A percentile compares a stretch with the other conserved stretches of the same genome.
phyloP scores from a whole-genome alignment of 257 asterid species.

The Fraxinus americana region DNA sequence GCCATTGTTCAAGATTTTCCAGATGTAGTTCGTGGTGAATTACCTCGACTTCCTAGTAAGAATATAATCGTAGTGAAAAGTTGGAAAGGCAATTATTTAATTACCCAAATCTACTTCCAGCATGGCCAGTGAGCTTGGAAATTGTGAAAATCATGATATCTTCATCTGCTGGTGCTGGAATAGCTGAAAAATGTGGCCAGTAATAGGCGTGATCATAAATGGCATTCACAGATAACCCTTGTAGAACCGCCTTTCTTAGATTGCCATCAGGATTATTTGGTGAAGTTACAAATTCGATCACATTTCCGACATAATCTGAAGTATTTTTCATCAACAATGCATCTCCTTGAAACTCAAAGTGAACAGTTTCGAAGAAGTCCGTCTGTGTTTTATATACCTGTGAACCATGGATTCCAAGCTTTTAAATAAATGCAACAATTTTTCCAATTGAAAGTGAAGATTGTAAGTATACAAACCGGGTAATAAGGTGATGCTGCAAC shows the following conservation, averaged over 20 bases:
- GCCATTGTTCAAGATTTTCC: neutral
- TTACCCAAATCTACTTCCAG: slow-evolving; percentile 85
- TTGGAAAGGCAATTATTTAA: neutral
- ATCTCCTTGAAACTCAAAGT: slow-evolving; percentile 50
- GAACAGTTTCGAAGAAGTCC: slow-evolving; percentile 27
- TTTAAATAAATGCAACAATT: neutral
- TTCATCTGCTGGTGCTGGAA: slow-evolving; percentile 63
- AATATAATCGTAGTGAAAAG: too few relatives aligned
- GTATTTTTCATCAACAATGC: slow-evolving; percentile 34
- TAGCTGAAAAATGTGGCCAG: slow-evolving; percentile 81
- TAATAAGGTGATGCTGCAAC: slow-evolving; percentile 59
- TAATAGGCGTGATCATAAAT: slow-evolving; percentile 73
- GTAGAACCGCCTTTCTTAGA: slow-evolving; percentile 40
- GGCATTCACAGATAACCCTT: slow-evolving; percentile 36
- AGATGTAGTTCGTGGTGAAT: neutral
- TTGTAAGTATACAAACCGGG: slow-evolving; percentile 36
- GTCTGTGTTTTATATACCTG: slow-evolving; percentile 62
- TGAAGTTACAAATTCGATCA: slow-evolving; percentile 72
- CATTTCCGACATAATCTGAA: slow-evolving; percentile 27
- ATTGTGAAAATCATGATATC: slow-evolving; percentile 70
- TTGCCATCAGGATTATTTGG: slow-evolving; percentile 77
- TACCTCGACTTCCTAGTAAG: neutral
- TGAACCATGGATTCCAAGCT: neutral
- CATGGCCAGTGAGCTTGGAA: slow-evolving; percentile 86
- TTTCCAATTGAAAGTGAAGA: neutral